phyloP scores from a whole-genome alignment of 2,329 filamentous ascomycete species.

The Scedosporium minutisporum region DNA sequence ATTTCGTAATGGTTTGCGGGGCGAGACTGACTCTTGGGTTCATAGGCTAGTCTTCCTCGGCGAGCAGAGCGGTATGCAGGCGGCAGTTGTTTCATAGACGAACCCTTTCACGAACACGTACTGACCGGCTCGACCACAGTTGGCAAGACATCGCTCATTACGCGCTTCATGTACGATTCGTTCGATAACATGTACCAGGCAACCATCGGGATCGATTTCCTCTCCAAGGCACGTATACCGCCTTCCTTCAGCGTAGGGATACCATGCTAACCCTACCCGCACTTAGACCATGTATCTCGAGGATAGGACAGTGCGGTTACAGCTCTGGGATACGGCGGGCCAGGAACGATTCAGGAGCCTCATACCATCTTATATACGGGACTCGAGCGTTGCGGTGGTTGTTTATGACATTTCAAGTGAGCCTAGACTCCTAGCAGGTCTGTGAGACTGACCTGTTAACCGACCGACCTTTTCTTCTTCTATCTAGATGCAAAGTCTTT shows the following conservation, averaged over 20 bases:
- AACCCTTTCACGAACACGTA: slow-evolving; percentile 3
- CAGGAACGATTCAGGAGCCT: slow-evolving; percentile 95
- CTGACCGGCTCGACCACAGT: slow-evolving; percentile 43
- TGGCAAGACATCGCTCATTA: slow-evolving; percentile 97
- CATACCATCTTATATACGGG: slow-evolving; percentile 97
- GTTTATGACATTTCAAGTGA: slow-evolving; percentile 95
- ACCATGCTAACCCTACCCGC: not conserved
- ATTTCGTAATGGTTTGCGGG: not conserved
- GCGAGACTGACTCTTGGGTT: slow-evolving; percentile 6
- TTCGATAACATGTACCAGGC: slow-evolving; percentile 99
- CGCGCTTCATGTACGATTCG: slow-evolving; percentile 99
- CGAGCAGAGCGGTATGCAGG: slow-evolving; percentile 83
- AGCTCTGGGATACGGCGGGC: slow-evolving; percentile 96
- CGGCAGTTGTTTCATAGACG: not conserved
- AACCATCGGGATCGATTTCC: slow-evolving; percentile 97
- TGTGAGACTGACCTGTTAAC: slow-evolving; percentile 11
- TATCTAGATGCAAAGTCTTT: slow-evolving; percentile 78
- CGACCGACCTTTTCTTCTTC: slow-evolving; percentile 8
- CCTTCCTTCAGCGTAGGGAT: too few species aligned
- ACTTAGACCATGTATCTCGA: slow-evolving; percentile 95
- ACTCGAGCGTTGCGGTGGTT: slow-evolving; percentile 94
- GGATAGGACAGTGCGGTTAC: slow-evolving; percentile 91
- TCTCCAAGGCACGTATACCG: slow-evolving; percentile 99
- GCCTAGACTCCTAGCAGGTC: slow-evolving; percentile 13
- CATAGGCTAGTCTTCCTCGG: slow-evolving; percentile 87